These are phyloP conservation scores for Penicillium paradoxum DNA, from an alignment of 495 filamentous ascomycete genomes.

Conservation along the genomic window DNA sequence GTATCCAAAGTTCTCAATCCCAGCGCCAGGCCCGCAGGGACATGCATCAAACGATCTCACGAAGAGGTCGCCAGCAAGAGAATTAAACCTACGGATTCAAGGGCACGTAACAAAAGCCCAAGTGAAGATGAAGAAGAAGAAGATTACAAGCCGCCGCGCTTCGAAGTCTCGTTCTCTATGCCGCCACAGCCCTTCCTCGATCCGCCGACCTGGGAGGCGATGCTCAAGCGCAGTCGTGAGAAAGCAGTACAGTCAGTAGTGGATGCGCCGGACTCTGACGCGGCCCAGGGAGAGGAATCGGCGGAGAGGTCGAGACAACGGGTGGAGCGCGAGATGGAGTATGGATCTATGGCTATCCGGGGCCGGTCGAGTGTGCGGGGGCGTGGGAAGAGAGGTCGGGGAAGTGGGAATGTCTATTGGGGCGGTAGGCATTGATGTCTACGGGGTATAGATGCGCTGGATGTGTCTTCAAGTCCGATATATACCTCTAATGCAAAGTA, in stretches of 20 bases:
- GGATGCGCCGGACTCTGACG: not conserved
- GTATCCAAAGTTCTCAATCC: conserved; percentile 18
- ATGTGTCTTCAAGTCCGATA: not conserved
- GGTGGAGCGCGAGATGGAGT: conserved; percentile 25
- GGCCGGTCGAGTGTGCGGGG: conserved; percentile 22
- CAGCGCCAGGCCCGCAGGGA: conserved; percentile 20
- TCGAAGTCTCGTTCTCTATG: conserved; percentile 14
- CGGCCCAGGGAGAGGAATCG: conserved; percentile 5
- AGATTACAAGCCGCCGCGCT: not conserved
- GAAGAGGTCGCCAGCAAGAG: not conserved
- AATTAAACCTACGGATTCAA: not conserved
- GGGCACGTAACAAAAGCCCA: not conserved
- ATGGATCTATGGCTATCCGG: conserved; percentile 32
- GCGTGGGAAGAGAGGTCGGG: conserved; percentile 13
- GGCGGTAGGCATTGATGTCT: conserved; percentile 6
- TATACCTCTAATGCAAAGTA: not conserved
- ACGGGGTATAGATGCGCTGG: not conserved
- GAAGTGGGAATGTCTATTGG: conserved; percentile 14
- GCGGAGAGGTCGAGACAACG: conserved; percentile 17
- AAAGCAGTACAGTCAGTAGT: conserved; percentile 1
- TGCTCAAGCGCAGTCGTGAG: conserved; percentile 13
- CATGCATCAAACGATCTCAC: conserved; percentile 12
- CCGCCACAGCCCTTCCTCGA: conserved; percentile 25
- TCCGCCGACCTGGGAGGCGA: conserved; percentile 19
- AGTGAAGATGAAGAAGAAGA: not conserved